Evolutionary conservation across 257 asterid genomes (phyloP).

Genomic region (Jaltomata sinuosa): DNA sequence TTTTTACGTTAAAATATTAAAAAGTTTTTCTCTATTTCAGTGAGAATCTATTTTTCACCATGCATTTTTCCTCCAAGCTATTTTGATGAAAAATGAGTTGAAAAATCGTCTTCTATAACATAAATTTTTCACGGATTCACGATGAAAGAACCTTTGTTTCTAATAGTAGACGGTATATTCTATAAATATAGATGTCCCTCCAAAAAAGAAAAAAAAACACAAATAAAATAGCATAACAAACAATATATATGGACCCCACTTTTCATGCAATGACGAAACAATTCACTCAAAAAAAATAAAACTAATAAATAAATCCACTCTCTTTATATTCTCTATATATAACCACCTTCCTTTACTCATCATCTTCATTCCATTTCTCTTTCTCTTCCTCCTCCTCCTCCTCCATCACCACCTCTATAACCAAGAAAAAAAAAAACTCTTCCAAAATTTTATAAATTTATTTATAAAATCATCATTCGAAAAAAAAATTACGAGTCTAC

Average conservation of each 20-base stretch:
- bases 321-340: constrained; percentile 10
- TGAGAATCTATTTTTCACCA: too few species aligned
- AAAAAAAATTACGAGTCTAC: not conserved
- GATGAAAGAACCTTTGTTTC: too few species aligned
- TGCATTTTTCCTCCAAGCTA: too few species aligned
- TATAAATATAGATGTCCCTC: not conserved
- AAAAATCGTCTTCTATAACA: too few species aligned
- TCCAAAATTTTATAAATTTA: not conserved
- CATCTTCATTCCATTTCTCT: constrained; percentile 6
- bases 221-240: constrained; percentile 4
- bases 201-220: not conserved
- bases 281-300: constrained; percentile 15
- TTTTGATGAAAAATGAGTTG: too few species aligned
- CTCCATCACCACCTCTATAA: not conserved
- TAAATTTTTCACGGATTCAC: too few species aligned
- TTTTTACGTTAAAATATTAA: too few species aligned
- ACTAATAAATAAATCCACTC: not conserved
- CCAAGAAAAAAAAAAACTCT: not conserved
- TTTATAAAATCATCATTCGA: not conserved
- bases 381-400: not conserved
- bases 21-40: too few species aligned
- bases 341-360: not conserved
- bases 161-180: too few species aligned
- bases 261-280: constrained; percentile 39
- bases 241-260: constrained; percentile 25